phyloP scores from a whole-genome alignment of 148 eudicot genomes.

The Diospyros kaki region DNA sequence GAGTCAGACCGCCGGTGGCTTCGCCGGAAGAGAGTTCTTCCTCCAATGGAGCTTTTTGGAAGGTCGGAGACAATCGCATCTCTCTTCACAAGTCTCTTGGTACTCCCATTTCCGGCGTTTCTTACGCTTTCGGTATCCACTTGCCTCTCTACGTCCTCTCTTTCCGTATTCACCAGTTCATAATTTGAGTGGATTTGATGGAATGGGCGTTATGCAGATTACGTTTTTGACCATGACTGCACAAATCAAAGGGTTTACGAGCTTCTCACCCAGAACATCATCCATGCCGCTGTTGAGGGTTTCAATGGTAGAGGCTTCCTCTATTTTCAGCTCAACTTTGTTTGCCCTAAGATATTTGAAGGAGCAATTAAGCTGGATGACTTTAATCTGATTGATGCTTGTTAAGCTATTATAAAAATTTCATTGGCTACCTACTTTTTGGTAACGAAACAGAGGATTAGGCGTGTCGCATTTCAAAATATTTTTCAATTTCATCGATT shows the following conservation, averaged over 20 bases:
- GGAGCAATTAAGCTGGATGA: not conserved
- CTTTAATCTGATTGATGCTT: not conserved
- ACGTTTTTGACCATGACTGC: slow-evolving; percentile 81
- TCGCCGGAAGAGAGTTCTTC: slow-evolving; percentile 11
- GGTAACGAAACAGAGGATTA: not conserved
- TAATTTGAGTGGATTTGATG: not conserved
- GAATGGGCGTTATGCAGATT: slow-evolving; percentile 47
- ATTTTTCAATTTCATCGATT: not conserved
- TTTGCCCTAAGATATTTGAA: not conserved
- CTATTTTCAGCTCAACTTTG: not conserved
- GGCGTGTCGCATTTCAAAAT: not conserved
- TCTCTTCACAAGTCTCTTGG: slow-evolving; percentile 72
- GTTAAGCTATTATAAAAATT: too few species aligned
- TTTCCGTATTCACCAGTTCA: not conserved
- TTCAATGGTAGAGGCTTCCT: slow-evolving; percentile 58
- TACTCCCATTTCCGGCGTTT: slow-evolving; percentile 64
- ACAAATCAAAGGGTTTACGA: slow-evolving; percentile 85
- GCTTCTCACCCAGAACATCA: slow-evolving; percentile 82
- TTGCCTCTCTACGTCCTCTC: not conserved
- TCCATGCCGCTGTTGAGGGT: slow-evolving; percentile 78
- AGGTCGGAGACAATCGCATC: slow-evolving; percentile 61
- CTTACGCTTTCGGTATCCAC: slow-evolving; percentile 64
- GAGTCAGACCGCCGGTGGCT: slow-evolving; percentile 63
- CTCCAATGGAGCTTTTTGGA: slow-evolving; percentile 56
- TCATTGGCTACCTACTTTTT: too few species aligned